Conservation (phyloP, 2,329 filamentous ascomycete genomes). For the Aspergillus sojae region DNA sequence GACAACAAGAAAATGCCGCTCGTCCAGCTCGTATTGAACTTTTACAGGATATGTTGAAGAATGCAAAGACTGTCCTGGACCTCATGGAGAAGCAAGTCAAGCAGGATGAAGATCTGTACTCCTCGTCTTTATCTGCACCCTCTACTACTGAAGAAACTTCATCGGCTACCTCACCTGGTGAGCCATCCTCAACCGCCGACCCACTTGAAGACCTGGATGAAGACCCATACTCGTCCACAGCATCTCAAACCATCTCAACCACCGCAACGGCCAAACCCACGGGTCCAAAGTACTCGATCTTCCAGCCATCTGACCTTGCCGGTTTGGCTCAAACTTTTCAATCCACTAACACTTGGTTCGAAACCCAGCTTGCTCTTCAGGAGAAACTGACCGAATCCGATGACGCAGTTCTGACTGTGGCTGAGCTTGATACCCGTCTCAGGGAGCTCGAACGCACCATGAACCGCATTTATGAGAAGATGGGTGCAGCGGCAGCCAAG, state of each 20-base stretch:
- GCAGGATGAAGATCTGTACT: conserved; percentile 65
- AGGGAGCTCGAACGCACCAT: conserved; percentile 65
- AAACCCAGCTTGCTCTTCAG: conserved; percentile 70
- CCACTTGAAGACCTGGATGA: conserved; percentile 80
- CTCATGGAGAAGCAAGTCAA: conserved; percentile 74
- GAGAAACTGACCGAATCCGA: conserved; percentile 69
- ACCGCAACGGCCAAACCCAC: conserved; percentile 39
- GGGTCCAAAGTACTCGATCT: conserved; percentile 65
- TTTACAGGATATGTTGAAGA: conserved; percentile 71
- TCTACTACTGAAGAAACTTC: conserved; percentile 33
- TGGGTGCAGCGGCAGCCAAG: conserved; percentile 48
- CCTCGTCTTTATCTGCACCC: conserved; percentile 54
- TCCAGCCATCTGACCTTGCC: conserved; percentile 72
- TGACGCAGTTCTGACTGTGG: conserved; percentile 72
- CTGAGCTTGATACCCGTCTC: conserved; percentile 70
- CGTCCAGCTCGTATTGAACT: conserved; percentile 70
- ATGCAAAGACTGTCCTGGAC: conserved; percentile 70
- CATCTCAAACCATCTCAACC: conserved; percentile 39
- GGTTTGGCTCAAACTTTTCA: conserved; percentile 65
- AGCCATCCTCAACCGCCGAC: conserved; percentile 50
- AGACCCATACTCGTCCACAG: conserved; percentile 52
- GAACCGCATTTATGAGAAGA: conserved; percentile 41
- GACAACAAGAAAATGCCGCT: conserved; percentile 70
- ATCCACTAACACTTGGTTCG: conserved; percentile 72
- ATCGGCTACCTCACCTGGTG: conserved; percentile 11